Base-by-base conservation (phyloP, 2,329 filamentous ascomycete genomes). In the Epichloe brachyelytri region DNA sequence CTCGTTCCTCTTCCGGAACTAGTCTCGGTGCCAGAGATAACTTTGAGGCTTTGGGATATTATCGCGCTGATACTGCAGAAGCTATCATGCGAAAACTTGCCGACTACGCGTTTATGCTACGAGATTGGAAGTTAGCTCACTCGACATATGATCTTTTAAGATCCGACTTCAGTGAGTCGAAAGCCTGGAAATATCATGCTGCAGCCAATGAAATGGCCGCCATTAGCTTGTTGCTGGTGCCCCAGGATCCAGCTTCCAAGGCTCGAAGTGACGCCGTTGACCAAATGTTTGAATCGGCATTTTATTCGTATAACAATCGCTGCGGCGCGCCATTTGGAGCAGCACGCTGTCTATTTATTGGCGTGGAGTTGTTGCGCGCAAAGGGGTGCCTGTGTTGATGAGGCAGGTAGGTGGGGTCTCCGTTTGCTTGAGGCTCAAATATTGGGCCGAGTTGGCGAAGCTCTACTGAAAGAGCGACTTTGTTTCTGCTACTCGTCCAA, bases 131-230 rank as follows among this genome's bases (percentile, higher is more conserved):
- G 67, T 72, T 98, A 37, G 88, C 93, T 10, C 80, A 93, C 59
- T 89, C 85, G 12, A 95, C 88, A 0, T 98, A 96, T 64, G 91
- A 98, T 52, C 77, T 98, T 5, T 71, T 98, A 8, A 81, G 88
- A 49, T 79, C 83, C 7, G 94, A 98, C 65, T 98, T 91, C 65
- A 83, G 82, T 62, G 93, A 93, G 63, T 90, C 96, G 64, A 97
- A 97, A 66, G 94, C 93, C 1, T 98, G 93, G 93, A 88, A 82
- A 59, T 87, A 97, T 62, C 88, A 96, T 63, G 93, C 93, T 0
- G 91, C 87, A 3, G 85, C 87, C 1, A 91, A 95, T 65, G 93
- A 98, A 71, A 97, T 98, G 91, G 85, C 86, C 33, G 90, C 88
- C 5, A 71, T 96, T 12, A 88, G 87, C 60, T 79, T 88, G 40